phyloP scores from a whole-genome alignment of 2,329 filamentous ascomycete species.

The Pseudogymnoascus sp. region DNA sequence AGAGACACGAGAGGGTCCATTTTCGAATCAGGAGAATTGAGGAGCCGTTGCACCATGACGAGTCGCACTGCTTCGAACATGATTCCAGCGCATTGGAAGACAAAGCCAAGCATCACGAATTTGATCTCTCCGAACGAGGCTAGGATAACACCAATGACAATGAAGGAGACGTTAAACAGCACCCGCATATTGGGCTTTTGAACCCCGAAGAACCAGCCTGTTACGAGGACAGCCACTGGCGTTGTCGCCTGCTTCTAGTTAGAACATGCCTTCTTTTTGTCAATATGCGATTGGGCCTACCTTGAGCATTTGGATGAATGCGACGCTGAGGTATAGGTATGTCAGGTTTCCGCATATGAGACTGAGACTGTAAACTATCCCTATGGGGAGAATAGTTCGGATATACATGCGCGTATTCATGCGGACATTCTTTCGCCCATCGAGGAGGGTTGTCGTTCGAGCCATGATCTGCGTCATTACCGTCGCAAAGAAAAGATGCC shows the following conservation, averaged over 20 bases:
- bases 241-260: slow-evolving; percentile 65
- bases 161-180: slow-evolving; percentile 87
- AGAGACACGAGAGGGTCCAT: slow-evolving; percentile 85
- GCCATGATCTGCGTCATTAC: slow-evolving; percentile 91
- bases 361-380: slow-evolving; percentile 89
- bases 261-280: slow-evolving; percentile 9
- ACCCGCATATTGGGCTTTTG: slow-evolving; percentile 72
- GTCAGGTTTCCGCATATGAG: slow-evolving; percentile 95
- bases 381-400: slow-evolving; percentile 88
- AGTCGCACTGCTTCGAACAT: slow-evolving; percentile 75
- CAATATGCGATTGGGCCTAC: slow-evolving; percentile 34
- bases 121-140: slow-evolving; percentile 93
- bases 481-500: slow-evolving; percentile 89
- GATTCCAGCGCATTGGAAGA: slow-evolving; percentile 72
- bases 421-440: slow-evolving; percentile 91
- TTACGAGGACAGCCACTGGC: slow-evolving; percentile 83
- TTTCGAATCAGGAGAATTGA: slow-evolving; percentile 80
- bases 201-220: slow-evolving; percentile 81
- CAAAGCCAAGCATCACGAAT: slow-evolving; percentile 73
- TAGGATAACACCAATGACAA: slow-evolving; percentile 89
- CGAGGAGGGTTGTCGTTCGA: slow-evolving; percentile 79
- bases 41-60: slow-evolving; percentile 75
- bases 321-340: slow-evolving; percentile 89
- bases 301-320: slow-evolving; percentile 99
- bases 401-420: slow-evolving; percentile 95